These are phyloP conservation scores for Cunninghamia lanceolata DNA, from an alignment of 75 land plant species.

Conservation along the genomic window DNA sequence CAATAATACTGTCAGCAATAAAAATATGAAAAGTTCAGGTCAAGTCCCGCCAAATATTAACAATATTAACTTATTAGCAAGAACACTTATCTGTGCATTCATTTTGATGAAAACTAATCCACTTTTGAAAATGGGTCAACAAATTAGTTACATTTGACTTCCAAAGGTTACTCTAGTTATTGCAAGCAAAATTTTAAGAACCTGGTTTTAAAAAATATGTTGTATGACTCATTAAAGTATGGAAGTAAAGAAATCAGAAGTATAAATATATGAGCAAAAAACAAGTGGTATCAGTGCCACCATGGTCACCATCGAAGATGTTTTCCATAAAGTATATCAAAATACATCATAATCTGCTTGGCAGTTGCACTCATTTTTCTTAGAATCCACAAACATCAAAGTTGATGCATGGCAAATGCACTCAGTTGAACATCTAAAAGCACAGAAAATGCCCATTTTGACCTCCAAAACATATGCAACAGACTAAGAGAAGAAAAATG, in stretches of 20 bases:
- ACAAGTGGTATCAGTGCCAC: not conserved
- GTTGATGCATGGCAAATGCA: not conserved
- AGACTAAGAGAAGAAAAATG: not conserved
- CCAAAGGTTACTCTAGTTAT: not conserved
- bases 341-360: not conserved
- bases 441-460: not conserved
- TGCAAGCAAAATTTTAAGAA: not conserved
- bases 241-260: not conserved
- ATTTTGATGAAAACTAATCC: not conserved
- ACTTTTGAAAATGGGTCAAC: not conserved
- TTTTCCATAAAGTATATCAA: not conserved
- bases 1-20: not conserved
- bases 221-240: not conserved
- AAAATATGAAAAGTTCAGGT: not conserved
- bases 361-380: not conserved
- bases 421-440: not conserved
- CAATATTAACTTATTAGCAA: not conserved
- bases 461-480: not conserved
- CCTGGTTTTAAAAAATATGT: not conserved
- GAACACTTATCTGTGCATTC: not conserved
- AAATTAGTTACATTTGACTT: not conserved
- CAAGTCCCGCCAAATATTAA: not conserved
- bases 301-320: not conserved
- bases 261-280: not conserved
- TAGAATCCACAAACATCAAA: not conserved